Base-by-base conservation (phyloP, 805 yeast genomes). In the Zygoascus biomembranicola region DNA sequence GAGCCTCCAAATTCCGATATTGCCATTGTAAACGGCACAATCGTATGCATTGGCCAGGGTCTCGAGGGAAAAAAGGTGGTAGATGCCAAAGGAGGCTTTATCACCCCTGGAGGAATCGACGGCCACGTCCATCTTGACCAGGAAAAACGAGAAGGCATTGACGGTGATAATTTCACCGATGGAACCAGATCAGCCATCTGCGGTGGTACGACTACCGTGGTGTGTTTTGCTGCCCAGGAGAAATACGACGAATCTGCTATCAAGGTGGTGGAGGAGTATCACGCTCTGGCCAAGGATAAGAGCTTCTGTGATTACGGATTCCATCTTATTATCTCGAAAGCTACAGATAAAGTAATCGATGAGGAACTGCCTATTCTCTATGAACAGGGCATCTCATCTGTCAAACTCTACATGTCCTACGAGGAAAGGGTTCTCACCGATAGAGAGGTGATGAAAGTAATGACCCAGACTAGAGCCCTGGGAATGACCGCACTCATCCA, bases 61-160 rank as follows among this genome's bases (percentile, higher is more conserved):
- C 32, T 55, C 35, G n/a, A 62, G 59, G 10, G 74, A 66, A 32
- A 53, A 23, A 35, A 32, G 35, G 47, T 51, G 11, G 70, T 75
- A 23, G 79, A 77, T 61, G 78, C 79, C 4, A 67, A 75, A 53
- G 77, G 79, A 9, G 80, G 70, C 0, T 69, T 61, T 53, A 70
- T 77, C 31, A 76, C 78, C 1, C 81, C 81, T 1, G 80, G 80
- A 47, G 80, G 79, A 5, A 71, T 77, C 41, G 81, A 77, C 58
- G 68, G 77, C 0, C 80, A 77, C 59, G 78, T 75, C 26, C 81
- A 77, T 52, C 57, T 77, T 18, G 72, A 74, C 43, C 78, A 77
- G 58, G 72, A 71, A 5, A 65, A 26, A 5, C 66, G 70, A 14
- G 20, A 49, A 28, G 52, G 46, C 14, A 68, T 74, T 4, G 68